phyloP scores from a whole-genome alignment of 2,329 filamentous ascomycete species.

The Fusarium sp. region DNA sequence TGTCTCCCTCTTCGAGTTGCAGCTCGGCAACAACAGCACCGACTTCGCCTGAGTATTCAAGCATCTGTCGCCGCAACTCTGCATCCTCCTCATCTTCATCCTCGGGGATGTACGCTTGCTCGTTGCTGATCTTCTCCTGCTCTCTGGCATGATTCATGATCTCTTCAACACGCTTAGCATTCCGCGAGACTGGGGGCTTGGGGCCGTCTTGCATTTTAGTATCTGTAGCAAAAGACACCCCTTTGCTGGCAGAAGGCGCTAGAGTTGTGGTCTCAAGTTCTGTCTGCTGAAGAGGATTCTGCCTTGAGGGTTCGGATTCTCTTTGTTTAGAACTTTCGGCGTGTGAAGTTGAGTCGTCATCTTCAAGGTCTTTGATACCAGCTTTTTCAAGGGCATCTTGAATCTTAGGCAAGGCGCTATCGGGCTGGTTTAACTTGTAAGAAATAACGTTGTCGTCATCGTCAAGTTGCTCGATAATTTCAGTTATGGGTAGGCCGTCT shows the following conservation, averaged over 20 bases:
- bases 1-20: constrained; percentile 77
- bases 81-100: constrained; percentile 86
- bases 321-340: background rate
- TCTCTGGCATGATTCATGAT: constrained; percentile 68
- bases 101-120: constrained; percentile 69
- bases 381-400: constrained; percentile 80
- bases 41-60: constrained; percentile 90
- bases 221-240: constrained; percentile 72
- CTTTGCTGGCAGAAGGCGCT: constrained; percentile 58
- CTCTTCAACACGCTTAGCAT: constrained; percentile 62
- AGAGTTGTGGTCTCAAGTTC: constrained; percentile 4
- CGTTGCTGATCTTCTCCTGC: constrained; percentile 60
- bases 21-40: constrained; percentile 93
- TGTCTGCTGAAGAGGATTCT: background rate
- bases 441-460: constrained; percentile 88
- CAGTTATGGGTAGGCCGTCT: constrained; percentile 81
- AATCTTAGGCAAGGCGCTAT: constrained; percentile 73
- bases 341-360: constrained; percentile 16
- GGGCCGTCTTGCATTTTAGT: constrained; percentile 60
- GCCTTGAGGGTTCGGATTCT: background rate
- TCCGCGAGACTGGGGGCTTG: constrained; percentile 51
- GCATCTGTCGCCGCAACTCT: constrained; percentile 84
- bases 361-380: constrained; percentile 67
- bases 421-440: constrained; percentile 73
- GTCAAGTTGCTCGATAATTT: constrained; percentile 92